Evolutionary conservation across 1,284 basidiomycete species (phyloP), one percentile per base, ranked within the genome.

Genomic region (Wolfiporia cocos): DNA sequence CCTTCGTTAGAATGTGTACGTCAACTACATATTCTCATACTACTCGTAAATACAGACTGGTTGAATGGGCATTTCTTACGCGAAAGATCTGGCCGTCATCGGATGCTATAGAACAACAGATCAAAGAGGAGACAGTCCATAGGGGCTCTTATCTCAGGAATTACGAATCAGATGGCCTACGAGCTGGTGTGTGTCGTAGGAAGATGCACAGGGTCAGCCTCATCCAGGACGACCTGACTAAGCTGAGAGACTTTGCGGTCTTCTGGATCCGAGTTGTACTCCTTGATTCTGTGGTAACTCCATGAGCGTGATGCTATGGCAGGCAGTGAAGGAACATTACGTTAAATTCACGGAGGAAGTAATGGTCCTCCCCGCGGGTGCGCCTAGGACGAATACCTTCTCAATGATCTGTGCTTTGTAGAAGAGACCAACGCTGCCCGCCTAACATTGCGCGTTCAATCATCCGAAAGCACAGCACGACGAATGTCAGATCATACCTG

Each of bases 271-370:
- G 9, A 7, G 9, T 28, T 28, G 9, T 7, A 28, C 9, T 28
- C 26, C 7, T 7, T 28, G 26, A 28, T 28, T 28, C 26, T 28
- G 14, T 14, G 14, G 7, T 7, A 33, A n/a, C n/a, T n/a, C n/a
- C n/a, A n/a, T n/a, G n/a, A n/a, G n/a, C n/a, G n/a, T n/a, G n/a
- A n/a, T n/a, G n/a, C n/a, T n/a, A n/a, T n/a, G n/a, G n/a, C n/a
- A n/a, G n/a, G n/a, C n/a, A n/a, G n/a, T n/a, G n/a, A n/a, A n/a
- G n/a, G n/a, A n/a, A 33, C 7, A 55, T 35, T 47, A 61, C 59
- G 49, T 49, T 22, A 59, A 48, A 45, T 61, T 59, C 34, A 58
- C 35, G 4, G 59, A 61, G 4, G 58, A 53, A 28, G 31, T 54
- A 41, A 59, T 47, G 12, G 50, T 54, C 42, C 47, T 53, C 14